Evolutionary conservation across 2,329 filamentous ascomycete genomes (phyloP), one percentile per base, ranked within the genome.

Genomic region (Aspergillus puulaauensis): DNA sequence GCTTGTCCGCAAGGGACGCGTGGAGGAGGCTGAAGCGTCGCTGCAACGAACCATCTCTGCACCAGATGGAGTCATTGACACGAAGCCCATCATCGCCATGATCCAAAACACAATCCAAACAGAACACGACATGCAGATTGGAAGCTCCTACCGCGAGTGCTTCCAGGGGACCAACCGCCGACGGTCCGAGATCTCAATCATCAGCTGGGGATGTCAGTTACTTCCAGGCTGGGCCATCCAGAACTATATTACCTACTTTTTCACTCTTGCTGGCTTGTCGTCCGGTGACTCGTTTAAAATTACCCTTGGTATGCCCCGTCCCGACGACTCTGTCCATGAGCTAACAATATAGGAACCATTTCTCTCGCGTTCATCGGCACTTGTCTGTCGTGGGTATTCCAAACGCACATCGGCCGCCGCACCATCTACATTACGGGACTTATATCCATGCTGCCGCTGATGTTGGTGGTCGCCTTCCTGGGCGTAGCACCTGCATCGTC

Each of bases 341-440:
- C 14, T 80, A 33, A 69, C 72, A 2, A 58, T 76, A 8, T 37
- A 82, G 87, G 69, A 87, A 87, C 62, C 85, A 27, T 45, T 23
- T 45, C 79, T 41, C 86, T 89, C 68, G 80, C 79, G 6, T 76
- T 81, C 43, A 67, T 82, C 14, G 82, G 82, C 5, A 83, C 80
- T 0, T 68, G 78, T 2, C 70, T 73, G 1, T 82, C 82, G 5
- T 85, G 82, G 82, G 70, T 73, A 11, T 54, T 75, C 11, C 73
- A 78, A 69, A 54, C 60, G 2, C 63, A 64, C 23, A 61, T 74
- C 14, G 77, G 77, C 9, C 74, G 77, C 6, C 73, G 76, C 9
- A 72, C 69, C 1, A 61, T 79, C 2, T 78, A 76, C 54, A 53
- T 79, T 7, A 66, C 52, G 6, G 72, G 68, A 0, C 47, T 71